phyloP scores from a whole-genome alignment of 1,284 basidiomycete genomes.

The Cryptococcus deneoformans region DNA sequence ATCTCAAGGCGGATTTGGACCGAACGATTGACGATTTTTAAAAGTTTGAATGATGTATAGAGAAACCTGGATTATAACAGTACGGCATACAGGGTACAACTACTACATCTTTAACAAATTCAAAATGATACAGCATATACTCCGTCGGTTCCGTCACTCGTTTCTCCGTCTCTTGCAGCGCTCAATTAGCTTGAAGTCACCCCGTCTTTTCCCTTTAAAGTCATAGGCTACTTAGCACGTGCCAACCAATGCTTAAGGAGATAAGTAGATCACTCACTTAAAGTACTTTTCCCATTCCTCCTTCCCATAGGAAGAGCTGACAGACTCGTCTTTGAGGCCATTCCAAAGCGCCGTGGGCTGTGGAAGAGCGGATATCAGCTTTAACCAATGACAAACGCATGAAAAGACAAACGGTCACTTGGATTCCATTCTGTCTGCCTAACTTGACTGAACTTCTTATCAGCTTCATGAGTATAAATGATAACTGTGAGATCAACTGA shows the following conservation, averaged over 20 bases:
- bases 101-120: neutral
- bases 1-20: slow-evolving; percentile 79
- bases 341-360: slow-evolving; percentile 78
- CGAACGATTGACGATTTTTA: slow-evolving; percentile 67
- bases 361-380: too few relatives aligned
- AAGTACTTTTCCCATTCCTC: slow-evolving; percentile 85
- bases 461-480: slow-evolving; percentile 8
- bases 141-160: neutral
- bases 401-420: slow-evolving; percentile 62
- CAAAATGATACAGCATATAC: too few relatives aligned
- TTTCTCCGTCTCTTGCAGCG: neutral
- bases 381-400: neutral
- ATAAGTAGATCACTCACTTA: slow-evolving; percentile 29
- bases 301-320: slow-evolving; percentile 79
- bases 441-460: slow-evolving; percentile 60
- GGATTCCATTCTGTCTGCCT: slow-evolving; percentile 85
- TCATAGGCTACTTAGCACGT: neutral
- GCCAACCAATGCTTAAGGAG: too few relatives aligned
- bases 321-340: slow-evolving; percentile 72
- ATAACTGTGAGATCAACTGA: neutral
- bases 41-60: neutral
- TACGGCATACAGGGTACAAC: too few relatives aligned
- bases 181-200: neutral
- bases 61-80: neutral
- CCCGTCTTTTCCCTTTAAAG: neutral